A percentile compares a stretch with the other conserved stretches of the same genome.
Evolutionary conservation across 106 monocot genomes (phyloP).

Genomic region (Cymbidium sinense): DNA sequence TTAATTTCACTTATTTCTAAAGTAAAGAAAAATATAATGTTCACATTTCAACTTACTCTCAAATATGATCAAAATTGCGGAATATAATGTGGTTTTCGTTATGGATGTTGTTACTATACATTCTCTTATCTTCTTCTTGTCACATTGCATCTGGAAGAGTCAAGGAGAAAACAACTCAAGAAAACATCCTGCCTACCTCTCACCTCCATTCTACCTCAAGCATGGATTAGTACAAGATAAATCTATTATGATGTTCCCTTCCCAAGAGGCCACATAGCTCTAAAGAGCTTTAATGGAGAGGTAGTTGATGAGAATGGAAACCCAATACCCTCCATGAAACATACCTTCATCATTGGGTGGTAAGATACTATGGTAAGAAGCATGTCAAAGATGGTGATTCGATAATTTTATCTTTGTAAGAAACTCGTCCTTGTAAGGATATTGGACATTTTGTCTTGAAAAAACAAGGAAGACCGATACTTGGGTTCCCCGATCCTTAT

Average conservation of each 20-base stretch:
- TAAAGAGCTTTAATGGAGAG: constrained; percentile 73
- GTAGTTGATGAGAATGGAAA: constrained; percentile 55
- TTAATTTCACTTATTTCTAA: no score
- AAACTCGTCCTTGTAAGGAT: constrained; percentile 45
- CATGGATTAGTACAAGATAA: constrained; percentile 57
- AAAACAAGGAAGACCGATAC: constrained; percentile 65
- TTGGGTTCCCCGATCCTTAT: constrained; percentile 68
- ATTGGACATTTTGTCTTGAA: constrained; percentile 75
- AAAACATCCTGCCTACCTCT: constrained; percentile 51
- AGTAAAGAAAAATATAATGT: no score
- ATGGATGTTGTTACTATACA: not conserved
- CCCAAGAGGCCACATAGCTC: constrained; percentile 66
- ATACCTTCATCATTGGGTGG: constrained; percentile 85
- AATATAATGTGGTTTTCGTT: no score
- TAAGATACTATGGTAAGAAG: constrained; percentile 32
- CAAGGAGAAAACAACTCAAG: not conserved
- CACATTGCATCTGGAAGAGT: not conserved
- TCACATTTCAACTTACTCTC: no score
- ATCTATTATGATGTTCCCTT: constrained; percentile 40
- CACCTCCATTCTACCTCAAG: constrained; percentile 43
- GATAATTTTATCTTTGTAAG: constrained; percentile 12
- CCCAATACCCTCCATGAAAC: constrained; percentile 63
- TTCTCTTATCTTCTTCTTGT: not conserved
- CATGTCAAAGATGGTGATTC: not conserved
- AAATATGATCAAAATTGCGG: no score